phyloP scores from a whole-genome alignment of 169 alveolate genomes.

The Sarcocystis neurona region DNA sequence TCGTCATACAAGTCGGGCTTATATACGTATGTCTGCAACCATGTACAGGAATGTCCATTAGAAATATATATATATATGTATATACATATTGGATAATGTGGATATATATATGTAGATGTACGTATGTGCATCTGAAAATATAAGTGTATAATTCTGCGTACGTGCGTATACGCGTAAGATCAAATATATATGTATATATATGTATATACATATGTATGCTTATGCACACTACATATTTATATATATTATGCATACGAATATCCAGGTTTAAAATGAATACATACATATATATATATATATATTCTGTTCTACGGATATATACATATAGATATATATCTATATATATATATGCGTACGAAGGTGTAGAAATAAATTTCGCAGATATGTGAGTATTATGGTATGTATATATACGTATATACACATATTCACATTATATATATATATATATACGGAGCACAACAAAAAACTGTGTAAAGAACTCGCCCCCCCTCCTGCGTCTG shows the following conservation, averaged over 20 bases:
- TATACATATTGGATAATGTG: background rate
- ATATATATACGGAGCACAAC: background rate
- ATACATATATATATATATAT: background rate
- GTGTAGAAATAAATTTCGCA: too few species aligned
- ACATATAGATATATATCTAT: background rate
- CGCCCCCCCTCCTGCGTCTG: too few species aligned
- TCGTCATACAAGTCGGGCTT: too few species aligned
- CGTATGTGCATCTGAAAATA: background rate
- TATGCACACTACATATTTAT: background rate
- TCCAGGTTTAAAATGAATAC: too few species aligned
- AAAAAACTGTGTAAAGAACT: too few species aligned
- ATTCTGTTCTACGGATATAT: background rate
- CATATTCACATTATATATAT: background rate
- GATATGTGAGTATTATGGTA: too few species aligned
- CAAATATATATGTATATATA: too few species aligned
- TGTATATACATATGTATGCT: background rate
- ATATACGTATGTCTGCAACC: too few species aligned
- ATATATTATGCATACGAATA: too few species aligned
- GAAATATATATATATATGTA: background rate
- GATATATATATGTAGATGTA: background rate
- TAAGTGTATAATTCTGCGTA: too few species aligned
- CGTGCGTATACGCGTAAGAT: background rate
- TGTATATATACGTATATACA: background rate
- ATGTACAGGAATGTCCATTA: too few species aligned
- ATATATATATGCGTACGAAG: background rate